phyloP scores from a whole-genome alignment of 2,329 filamentous ascomycete species.

The Penicillium sp. region DNA sequence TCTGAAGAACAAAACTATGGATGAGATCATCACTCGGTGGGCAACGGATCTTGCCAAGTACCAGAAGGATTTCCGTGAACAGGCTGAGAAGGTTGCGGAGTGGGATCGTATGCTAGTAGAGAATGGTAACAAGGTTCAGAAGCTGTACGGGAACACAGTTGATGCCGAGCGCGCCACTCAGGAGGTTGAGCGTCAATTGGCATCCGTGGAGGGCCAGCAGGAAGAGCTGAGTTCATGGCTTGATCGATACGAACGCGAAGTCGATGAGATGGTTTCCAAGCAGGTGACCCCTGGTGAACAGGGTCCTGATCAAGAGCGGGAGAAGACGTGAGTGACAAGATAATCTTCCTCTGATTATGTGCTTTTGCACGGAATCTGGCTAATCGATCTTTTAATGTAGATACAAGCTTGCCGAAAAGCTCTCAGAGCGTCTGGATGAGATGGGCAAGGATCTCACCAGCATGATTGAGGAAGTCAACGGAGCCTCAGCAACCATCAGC shows the following conservation, averaged over 20 bases:
- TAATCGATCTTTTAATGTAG: constrained; percentile 39
- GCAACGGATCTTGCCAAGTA: constrained; percentile 93
- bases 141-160: constrained; percentile 86
- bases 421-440: constrained; percentile 86
- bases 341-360: too few species aligned
- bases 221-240: constrained; percentile 86
- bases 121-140: constrained; percentile 93
- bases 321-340: constrained; percentile 70
- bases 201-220: constrained; percentile 87
- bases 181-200: constrained; percentile 90
- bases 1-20: constrained; percentile 98
- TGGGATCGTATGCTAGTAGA: constrained; percentile 94
- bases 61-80: constrained; percentile 92
- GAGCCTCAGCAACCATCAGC: constrained; percentile 82
- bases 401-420: constrained; percentile 89
- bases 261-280: constrained; percentile 82
- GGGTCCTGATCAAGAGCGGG: constrained; percentile 91
- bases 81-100: constrained; percentile 80
- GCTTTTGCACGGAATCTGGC: background rate
- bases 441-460: constrained; percentile 90
- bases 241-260: constrained; percentile 86
- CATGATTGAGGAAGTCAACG: constrained; percentile 99
- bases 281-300: constrained; percentile 76
- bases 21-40: constrained; percentile 97
- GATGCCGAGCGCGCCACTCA: constrained; percentile 91